These are phyloP conservation scores for Penicillium antarcticum DNA, from an alignment of 495 filamentous ascomycete genomes.

Conservation along the genomic window DNA sequence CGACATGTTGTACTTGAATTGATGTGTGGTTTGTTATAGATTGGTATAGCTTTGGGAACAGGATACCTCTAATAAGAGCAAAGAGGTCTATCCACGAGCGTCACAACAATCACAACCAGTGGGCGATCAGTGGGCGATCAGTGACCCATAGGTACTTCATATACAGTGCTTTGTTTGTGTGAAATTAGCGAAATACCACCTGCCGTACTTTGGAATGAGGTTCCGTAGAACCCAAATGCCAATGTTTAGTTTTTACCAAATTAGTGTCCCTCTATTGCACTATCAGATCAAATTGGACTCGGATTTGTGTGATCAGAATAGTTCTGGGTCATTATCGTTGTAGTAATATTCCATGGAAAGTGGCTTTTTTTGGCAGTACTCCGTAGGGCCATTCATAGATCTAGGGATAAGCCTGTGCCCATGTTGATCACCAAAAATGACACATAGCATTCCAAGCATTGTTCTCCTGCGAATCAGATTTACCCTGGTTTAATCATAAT, in stretches of 20 bases:
- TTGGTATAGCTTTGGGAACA: background rate
- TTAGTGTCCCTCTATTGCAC: background rate
- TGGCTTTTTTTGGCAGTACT: no score
- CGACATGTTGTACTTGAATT: conserved; percentile 9
- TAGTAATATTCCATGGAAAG: no score
- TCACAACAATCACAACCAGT: background rate
- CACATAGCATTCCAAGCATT: conserved; percentile 16
- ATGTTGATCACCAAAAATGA: conserved; percentile 7
- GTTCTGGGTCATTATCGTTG: no score
- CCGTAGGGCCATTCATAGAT: background rate
- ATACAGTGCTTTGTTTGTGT: background rate
- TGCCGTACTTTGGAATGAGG: conserved; percentile 18
- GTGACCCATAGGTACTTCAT: conserved; percentile 12
- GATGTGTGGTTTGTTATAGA: background rate
- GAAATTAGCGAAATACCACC: conserved; percentile 4
- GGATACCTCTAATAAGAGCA: background rate
- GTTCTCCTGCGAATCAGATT: background rate
- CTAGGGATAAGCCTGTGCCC: conserved; percentile 16
- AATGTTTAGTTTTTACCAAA: background rate
- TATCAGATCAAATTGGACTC: background rate
- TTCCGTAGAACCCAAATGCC: conserved; percentile 6
- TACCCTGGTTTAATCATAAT: conserved; percentile 14
- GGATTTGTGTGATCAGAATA: no score
- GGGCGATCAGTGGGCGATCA: background rate
- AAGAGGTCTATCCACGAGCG: background rate